phyloP scores from a whole-genome alignment of 805 yeast species.

The Metschnikowia noctiluminum region DNA sequence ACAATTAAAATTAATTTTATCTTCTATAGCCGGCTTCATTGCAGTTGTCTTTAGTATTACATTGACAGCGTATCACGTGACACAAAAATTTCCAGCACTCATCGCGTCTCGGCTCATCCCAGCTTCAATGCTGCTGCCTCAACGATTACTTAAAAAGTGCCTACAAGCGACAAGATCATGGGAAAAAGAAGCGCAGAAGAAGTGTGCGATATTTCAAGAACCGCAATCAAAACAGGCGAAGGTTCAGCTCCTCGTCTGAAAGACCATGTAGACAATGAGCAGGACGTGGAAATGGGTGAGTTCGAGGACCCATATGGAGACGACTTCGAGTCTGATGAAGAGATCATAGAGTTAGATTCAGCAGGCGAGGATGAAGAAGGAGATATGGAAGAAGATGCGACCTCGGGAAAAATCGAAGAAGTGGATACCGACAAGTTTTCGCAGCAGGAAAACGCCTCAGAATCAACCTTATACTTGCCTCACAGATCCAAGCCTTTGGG shows the following conservation, averaged over 20 bases:
- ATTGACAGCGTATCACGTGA: conserved; percentile 13
- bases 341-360: conserved; percentile 74
- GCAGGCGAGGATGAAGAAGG: conserved; percentile 41
- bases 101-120: not conserved
- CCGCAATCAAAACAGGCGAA: conserved; percentile 34
- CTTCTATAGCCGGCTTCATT: too few relatives aligned
- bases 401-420: conserved; percentile 14
- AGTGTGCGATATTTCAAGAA: conserved; percentile 17
- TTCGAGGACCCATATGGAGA: conserved; percentile 89
- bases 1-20: too few relatives aligned
- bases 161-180: conserved; percentile 6
- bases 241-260: conserved; percentile 42
- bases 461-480: conserved; percentile 70
- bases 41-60: too few relatives aligned
- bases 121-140: too few relatives aligned
- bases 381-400: conserved; percentile 33
- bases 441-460: conserved; percentile 29
- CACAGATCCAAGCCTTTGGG: conserved; percentile 87
- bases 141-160: not conserved
- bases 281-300: conserved; percentile 69
- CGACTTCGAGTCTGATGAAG: conserved; percentile 90
- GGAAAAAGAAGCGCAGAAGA: conserved; percentile 17
- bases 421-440: conserved; percentile 18
- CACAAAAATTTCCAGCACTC: conserved; percentile 10
- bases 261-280: conserved; percentile 24